Base-by-base conservation (phyloP, 2,329 filamentous ascomycete species). In the Madurella fahalii region DNA sequence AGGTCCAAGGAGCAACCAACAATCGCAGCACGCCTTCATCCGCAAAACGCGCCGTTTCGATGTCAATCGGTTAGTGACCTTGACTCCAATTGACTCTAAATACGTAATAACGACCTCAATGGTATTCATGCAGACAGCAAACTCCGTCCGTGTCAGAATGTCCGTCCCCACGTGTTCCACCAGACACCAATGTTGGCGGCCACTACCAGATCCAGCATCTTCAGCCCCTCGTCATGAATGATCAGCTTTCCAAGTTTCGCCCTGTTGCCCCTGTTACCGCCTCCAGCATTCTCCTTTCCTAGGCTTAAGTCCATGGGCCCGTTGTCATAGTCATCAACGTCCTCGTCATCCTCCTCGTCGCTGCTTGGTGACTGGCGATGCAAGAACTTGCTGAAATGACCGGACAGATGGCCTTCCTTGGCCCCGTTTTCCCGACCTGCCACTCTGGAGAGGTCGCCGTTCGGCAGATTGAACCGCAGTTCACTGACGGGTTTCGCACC, bases 211-310 rank as follows among this genome's bases (percentile, higher is more conserved):
- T 99, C 94, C 64, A 97, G 72, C 93, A 99, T 97, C 75, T 95
- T 95, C 61, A 95, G 73, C 0, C 94, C 94, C 65, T 95, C 92
- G 53, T 93, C 85, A 63, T 91, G 83, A 39, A 99, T 80, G 49
- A 97, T 90, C 49, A 99, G 74, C 72, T 97, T 99, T 0, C 93
- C 94, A 63, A 99, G 75, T 74, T 99, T 99, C 3, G 90, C 92
- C 65, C 89, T 83, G 69, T 89, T 91, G 0, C 93, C 93, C 43
- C 86, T 81, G 66, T 89, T 87, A 0, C 93, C 93, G 18, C 93
- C 93, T 1, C 93, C 93, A 0, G 92, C 92, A 53, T 81, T 83
- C 70, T 97, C 93, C 60, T 83, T 82, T 1, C 91, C 93, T 0
- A 96, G 76, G 18, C 84, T 87, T 2, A 94, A 68, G 66, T 93